Conservation (phyloP, 176 grass and related monocot species). For the bread wheat (Triticum aestivum) region IWGSC_CS_RefSeq_v2.1 NC_057795.1:471239773-471240272, state of each 20-base stretch:
- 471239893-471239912: background rate
- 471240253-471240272: background rate
- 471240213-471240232: background rate
- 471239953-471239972: background rate
- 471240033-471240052: background rate
- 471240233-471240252: background rate
- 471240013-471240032: background rate
- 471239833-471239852: background rate
- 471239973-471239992: background rate
- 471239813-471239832: background rate
- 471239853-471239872: background rate
- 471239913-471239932: background rate
- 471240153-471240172: background rate
- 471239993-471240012: background rate
- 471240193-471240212: background rate
- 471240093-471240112: background rate
- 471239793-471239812: background rate
- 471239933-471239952: background rate
- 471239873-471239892: background rate
- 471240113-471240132: background rate
- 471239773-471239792: background rate
- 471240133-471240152: background rate
- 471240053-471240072: slow-evolving; percentile 14
- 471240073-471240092: background rate
- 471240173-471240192: slow-evolving; percentile 32